Evolutionary conservation across 1,139 yeast genomes (phyloP), one percentile per base, ranked within the genome.

Genomic region (Pneumocystis murina): DNA sequence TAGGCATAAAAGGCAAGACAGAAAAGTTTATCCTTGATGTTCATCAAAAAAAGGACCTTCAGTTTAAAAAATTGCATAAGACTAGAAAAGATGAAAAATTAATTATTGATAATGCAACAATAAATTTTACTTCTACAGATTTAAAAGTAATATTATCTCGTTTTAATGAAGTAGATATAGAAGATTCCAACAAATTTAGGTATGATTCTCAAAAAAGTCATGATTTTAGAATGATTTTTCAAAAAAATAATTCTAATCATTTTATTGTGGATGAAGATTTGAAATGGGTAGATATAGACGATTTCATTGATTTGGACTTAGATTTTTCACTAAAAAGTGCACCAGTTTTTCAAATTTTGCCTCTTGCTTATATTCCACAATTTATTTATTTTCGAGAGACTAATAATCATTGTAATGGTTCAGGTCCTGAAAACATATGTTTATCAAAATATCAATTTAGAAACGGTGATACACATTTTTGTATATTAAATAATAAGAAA

Each of bases 241-340:
- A 20, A 58, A 58, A 38, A 58, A 30, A 58, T 38, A 38, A 40
- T 58, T 10, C 6, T 24, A 20, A 73, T 61, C 71, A 77, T 64
- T 76, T 76, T 48, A 74, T 76, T 8, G 73, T 74, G 40, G 82
- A 79, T 55, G 71, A 73, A 62, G 88, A 85, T 68, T 72, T 76
- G 64, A 72, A 82, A 0, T 92, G 97, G 97, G 76, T 84, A 62
- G 97, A 92, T 71, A 75, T 81, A 39, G 83, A 87, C 66, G 98
- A 92, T 74, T 92, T 84, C 70, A 78, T 82, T 17, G 97, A 92
- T 70, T 75, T 91, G 59, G 88, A 70, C 30, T 75, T 48, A 77
- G 59, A 79, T 91, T 61, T 59, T 63, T 7, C 64, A 66, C 12
- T 62, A 61, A 28, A 57, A 43, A 24, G 55, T 24, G 55, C 60